Conservation (phyloP, 345 rosid genomes). For the Geranium rotundifolium region DNA sequence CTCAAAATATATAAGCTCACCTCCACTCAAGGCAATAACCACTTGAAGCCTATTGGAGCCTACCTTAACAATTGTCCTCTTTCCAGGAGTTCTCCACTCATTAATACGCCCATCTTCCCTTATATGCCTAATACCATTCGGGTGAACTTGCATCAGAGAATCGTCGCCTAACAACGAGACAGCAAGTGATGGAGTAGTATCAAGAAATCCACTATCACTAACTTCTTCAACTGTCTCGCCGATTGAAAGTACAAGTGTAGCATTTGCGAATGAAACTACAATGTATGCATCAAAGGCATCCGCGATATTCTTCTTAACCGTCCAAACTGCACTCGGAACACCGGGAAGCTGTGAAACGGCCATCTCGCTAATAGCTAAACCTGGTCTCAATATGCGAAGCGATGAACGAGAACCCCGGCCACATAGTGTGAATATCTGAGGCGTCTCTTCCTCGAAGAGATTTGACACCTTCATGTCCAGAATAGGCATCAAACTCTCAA, state of each 20-base stretch:
- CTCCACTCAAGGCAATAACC: slow-evolving; percentile 94
- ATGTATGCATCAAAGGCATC: slow-evolving; percentile 98
- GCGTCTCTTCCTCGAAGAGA: slow-evolving; percentile 92
- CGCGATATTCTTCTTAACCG: slow-evolving; percentile 74
- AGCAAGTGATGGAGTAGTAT: slow-evolving; percentile 88
- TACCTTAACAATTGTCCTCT: slow-evolving; percentile 94
- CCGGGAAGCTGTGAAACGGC: slow-evolving; percentile 99
- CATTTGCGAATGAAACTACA: slow-evolving; percentile 92
- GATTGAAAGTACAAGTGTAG: slow-evolving; percentile 92
- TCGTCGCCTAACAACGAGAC: slow-evolving; percentile 92
- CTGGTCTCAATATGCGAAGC: slow-evolving; percentile 80
- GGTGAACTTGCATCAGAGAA: slow-evolving; percentile 98
- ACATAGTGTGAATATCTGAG: slow-evolving; percentile 83
- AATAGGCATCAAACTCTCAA: slow-evolving; percentile 92
- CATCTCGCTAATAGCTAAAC: slow-evolving; percentile 93
- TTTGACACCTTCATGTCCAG: slow-evolving; percentile 92
- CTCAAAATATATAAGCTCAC: slow-evolving; percentile 95
- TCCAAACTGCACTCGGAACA: slow-evolving; percentile 98
- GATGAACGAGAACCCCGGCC: slow-evolving; percentile 98
- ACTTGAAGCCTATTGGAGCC: slow-evolving; percentile 93
- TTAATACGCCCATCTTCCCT: slow-evolving; percentile 96
- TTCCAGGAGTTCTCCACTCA: slow-evolving; percentile 99
- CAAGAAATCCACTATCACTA: slow-evolving; percentile 93
- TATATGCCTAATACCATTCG: slow-evolving; percentile 89
- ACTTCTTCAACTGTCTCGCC: slow-evolving; percentile 99